These are phyloP conservation scores for Porpolomopsis calyptriformis DNA, from an alignment of 768 basidiomycete genomes.

Conservation along the genomic window DNA sequence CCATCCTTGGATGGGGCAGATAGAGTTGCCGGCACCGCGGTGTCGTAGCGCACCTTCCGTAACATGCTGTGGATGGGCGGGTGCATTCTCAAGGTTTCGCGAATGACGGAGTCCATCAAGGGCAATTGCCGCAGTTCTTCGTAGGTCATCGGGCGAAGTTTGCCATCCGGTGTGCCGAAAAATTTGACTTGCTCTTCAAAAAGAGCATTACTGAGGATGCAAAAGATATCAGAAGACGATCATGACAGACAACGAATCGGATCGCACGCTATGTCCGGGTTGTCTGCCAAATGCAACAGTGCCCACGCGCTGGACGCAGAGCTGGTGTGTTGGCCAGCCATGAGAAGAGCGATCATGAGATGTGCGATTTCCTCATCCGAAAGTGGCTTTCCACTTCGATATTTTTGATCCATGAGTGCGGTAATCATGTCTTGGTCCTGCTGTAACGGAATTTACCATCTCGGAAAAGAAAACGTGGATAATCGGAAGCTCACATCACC, in stretches of 20 bases:
- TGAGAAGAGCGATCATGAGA: slow-evolving; percentile 96
- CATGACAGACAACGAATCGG: not conserved
- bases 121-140: slow-evolving; percentile 81
- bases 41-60: slow-evolving; percentile 82
- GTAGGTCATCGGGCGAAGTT: slow-evolving; percentile 68
- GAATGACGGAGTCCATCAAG: slow-evolving; percentile 78
- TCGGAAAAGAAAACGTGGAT: not conserved
- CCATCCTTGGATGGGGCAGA: slow-evolving; percentile 64
- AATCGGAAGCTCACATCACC: slow-evolving; percentile 26
- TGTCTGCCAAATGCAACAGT: slow-evolving; percentile 75
- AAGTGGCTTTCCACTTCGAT: slow-evolving; percentile 69
- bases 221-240: not conserved
- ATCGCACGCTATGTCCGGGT: slow-evolving; percentile 64
- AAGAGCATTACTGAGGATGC: slow-evolving; percentile 52
- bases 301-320: slow-evolving; percentile 89
- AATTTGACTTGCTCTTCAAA: slow-evolving; percentile 83
- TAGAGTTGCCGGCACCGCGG: slow-evolving; percentile 71
- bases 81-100: slow-evolving; percentile 88
- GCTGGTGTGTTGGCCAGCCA: slow-evolving; percentile 99
- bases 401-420: slow-evolving; percentile 72
- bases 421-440: slow-evolving; percentile 88
- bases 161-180: slow-evolving; percentile 73
- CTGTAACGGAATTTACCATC: slow-evolving; percentile 15
- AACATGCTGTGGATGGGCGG: slow-evolving; percentile 94
- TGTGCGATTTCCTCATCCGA: slow-evolving; percentile 91